Evolutionary conservation across 352 stramenopile species (phyloP), one percentile per base, ranked within the genome.

Genomic region (Globisporangium mamillatum): DNA sequence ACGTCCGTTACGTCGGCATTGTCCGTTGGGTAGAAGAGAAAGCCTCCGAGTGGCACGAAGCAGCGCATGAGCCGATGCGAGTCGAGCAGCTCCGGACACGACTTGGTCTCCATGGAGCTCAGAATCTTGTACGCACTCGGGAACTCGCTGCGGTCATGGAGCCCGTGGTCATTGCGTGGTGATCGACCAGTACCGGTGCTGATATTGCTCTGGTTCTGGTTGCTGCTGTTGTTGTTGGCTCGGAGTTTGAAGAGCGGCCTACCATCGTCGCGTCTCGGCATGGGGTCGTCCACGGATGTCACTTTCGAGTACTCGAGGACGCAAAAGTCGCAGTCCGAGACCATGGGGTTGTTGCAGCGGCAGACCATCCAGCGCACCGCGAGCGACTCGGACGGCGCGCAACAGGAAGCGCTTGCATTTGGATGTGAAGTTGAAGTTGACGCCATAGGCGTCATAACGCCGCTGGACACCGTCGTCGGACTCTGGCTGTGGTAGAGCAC

Each of bases 341-440:
- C 72, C 60, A 93, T 78, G 12, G 87, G 79, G 50, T 84, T 84
- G 63, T 75, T 74, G 73, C 84, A 89, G 32, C 79, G 81, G 36
- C 81, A 91, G 60, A 84, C 78, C 18, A 92, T 63, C 87, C 85
- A 95, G 36, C 86, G 85, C 34, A 93, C 84, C 10, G 79, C 79
- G 12, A 95, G 64, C 0, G 79, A 79, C 63, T 91, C 80, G 18
- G 59, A 55, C 20, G 60, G 48, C 12, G 54, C 14, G n/a, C 41
- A 63, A 9, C 55, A 60, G 7, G 55, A 60, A 10, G 55, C 27
- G 5, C 18, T 24, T 2, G n/a, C 27, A 25, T 44, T 4, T 6
- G 25, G 5, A 22, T 9, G 1, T 22, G 56, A 4, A 24, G 4
- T 4, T 4, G 56, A 4, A 24, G 10, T 4, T 2, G 22, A 32